phyloP scores from a whole-genome alignment of 2,329 filamentous ascomycete genomes.

The Aspergillus alliaceus region DNA sequence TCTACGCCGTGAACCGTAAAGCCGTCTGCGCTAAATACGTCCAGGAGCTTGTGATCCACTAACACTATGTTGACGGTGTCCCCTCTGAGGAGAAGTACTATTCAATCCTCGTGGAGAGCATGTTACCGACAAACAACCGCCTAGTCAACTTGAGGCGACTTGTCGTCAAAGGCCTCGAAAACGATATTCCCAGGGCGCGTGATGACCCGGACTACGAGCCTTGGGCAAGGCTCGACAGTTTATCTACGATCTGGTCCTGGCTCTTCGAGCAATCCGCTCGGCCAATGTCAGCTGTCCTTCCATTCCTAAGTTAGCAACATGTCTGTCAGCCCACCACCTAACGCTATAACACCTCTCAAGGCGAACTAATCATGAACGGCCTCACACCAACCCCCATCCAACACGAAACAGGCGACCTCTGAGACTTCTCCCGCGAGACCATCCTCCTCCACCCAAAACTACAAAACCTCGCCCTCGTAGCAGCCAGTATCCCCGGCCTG shows the following conservation, averaged over 20 bases:
- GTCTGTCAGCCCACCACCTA: neutral
- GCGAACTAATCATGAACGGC: conserved; percentile 3
- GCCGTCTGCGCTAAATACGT: neutral
- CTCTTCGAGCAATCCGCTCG: neutral
- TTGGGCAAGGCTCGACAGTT: neutral
- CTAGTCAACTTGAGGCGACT: conserved; percentile 1
- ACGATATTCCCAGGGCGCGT: neutral
- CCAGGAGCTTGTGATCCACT: conserved; percentile 2
- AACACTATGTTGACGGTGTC: conserved; percentile 1
- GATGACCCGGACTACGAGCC: neutral
- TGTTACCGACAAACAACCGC: neutral
- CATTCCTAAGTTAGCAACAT: conserved; percentile 1
- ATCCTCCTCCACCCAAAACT: conserved; percentile 4
- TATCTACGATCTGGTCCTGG: neutral
- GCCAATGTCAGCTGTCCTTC: neutral
- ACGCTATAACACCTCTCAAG: neutral
- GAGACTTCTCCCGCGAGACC: neutral
- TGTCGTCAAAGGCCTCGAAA: conserved; percentile 6
- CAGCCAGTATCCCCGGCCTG: neutral
- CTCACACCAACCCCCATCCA: neutral
- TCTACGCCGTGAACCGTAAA: neutral
- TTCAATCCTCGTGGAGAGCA: neutral
- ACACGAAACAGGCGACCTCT: neutral
- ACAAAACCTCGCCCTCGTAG: conserved; percentile 2
- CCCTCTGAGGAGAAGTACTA: conserved; percentile 2